These are phyloP conservation scores for Halophytophthora batemanensis DNA, from an alignment of 352 stramenopile genomes.

Conservation along the genomic window DNA sequence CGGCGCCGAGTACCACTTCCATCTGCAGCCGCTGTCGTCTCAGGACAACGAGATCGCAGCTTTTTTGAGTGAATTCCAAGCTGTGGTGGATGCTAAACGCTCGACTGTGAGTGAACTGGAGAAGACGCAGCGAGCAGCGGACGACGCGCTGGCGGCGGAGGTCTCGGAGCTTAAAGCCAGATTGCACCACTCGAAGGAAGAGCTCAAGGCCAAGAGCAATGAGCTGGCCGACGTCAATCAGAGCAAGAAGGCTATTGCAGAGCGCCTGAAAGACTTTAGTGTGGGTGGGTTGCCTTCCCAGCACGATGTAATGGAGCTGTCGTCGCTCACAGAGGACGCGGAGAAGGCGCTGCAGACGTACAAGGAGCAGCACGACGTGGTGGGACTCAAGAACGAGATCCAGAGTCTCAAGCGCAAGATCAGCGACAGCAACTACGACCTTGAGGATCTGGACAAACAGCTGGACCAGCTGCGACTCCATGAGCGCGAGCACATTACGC, in stretches of 20 bases:
- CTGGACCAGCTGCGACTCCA: constrained; percentile 51
- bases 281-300: constrained; percentile 34
- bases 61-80: constrained; percentile 48
- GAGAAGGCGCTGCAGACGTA: constrained; percentile 41
- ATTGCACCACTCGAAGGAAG: constrained; percentile 46
- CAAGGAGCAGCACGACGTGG: constrained; percentile 38
- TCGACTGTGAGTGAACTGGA: constrained; percentile 34
- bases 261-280: constrained; percentile 42
- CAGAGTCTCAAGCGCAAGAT: constrained; percentile 41
- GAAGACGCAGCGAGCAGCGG: constrained; percentile 32
- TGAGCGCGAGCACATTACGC: constrained; percentile 39
- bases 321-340: constrained; percentile 38
- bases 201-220: constrained; percentile 41
- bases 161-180: constrained; percentile 50
- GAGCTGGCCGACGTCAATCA: constrained; percentile 36
- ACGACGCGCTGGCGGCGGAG: constrained; percentile 42
- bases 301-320: constrained; percentile 48
- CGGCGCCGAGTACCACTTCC: constrained; percentile 61
- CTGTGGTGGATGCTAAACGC: constrained; percentile 43
- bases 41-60: constrained; percentile 50
- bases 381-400: constrained; percentile 43
- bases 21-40: constrained; percentile 44
- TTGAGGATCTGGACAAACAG: constrained; percentile 43
- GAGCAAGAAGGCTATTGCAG: constrained; percentile 40
- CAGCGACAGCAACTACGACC: constrained; percentile 36